Percentiles rank a stretch among this genome's conserved stretches.
phyloP scores from a whole-genome alignment of 2,329 filamentous ascomycete genomes.

The Botryotinia globosa region DNA sequence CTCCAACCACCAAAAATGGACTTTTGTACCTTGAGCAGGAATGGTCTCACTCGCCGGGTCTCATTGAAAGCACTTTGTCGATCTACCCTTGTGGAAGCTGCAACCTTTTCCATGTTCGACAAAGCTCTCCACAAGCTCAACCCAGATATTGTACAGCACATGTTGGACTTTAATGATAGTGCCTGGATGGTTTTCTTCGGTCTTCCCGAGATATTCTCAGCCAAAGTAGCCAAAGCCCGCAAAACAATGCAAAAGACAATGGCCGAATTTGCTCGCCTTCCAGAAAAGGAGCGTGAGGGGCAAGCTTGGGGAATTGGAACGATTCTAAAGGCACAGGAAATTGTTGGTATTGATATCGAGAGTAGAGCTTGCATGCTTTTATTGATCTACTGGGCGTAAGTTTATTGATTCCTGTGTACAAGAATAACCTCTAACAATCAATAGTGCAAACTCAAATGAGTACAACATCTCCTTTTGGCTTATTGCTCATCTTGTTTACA shows the following conservation, averaged over 20 bases:
- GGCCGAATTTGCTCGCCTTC: slow-evolving; percentile 4
- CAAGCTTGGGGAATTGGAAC: slow-evolving; percentile 9
- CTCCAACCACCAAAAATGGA: slow-evolving; percentile 9
- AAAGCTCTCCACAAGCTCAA: slow-evolving; percentile 9
- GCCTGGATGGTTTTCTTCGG: slow-evolving; percentile 17
- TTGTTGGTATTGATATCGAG: slow-evolving; percentile 5
- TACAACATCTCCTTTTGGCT: slow-evolving; percentile 22
- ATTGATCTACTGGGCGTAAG: slow-evolving; percentile 17
- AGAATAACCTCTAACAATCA: background rate
- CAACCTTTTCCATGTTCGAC: slow-evolving; percentile 17
- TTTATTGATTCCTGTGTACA: background rate
- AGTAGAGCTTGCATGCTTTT: slow-evolving; percentile 13
- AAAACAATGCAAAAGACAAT: slow-evolving; percentile 9
- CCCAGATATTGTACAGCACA: slow-evolving; percentile 12
- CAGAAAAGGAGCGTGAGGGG: background rate
- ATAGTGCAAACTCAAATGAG: slow-evolving; percentile 21
- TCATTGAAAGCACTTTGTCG: slow-evolving; percentile 1
- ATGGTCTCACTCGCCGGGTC: slow-evolving; percentile 7
- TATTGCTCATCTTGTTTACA: slow-evolving; percentile 8
- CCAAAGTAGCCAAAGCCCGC: slow-evolving; percentile 13
- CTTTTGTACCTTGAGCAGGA: slow-evolving; percentile 6
- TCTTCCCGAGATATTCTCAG: slow-evolving; percentile 14
- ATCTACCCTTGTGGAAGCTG: slow-evolving; percentile 13
- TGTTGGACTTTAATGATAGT: slow-evolving; percentile 9
- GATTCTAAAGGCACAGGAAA: slow-evolving; percentile 6